These are phyloP conservation scores for Ceratobasidium sp. DNA, from an alignment of 1,284 basidiomycete genomes.

Conservation along the genomic window DNA sequence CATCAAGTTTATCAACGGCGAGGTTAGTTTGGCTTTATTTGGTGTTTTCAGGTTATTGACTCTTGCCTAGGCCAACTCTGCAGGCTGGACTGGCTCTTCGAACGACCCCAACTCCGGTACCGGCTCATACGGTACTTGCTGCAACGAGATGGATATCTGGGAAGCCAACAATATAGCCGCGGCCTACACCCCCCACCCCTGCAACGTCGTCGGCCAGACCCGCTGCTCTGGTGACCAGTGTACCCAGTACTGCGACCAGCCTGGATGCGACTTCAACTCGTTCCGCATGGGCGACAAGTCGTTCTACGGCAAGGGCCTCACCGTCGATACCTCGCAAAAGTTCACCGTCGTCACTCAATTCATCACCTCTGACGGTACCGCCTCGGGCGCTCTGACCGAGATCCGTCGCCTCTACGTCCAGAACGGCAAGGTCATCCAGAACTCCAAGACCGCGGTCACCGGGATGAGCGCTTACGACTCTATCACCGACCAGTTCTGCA, in stretches of 20 bases:
- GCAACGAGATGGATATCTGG: slow-evolving; percentile 49
- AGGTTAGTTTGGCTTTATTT: slow-evolving; percentile 30
- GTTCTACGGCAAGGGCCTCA: slow-evolving; percentile 62
- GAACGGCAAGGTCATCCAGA: no score
- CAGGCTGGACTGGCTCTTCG: slow-evolving; percentile 29
- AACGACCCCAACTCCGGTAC: slow-evolving; percentile 47
- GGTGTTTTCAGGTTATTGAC: slow-evolving; percentile 38
- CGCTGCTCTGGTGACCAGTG: slow-evolving; percentile 50
- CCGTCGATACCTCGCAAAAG: slow-evolving; percentile 61
- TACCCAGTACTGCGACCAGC: slow-evolving; percentile 55
- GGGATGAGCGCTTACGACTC: slow-evolving; percentile 52
- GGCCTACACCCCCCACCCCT: slow-evolving; percentile 59
- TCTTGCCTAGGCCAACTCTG: slow-evolving; percentile 45
- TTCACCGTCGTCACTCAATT: slow-evolving; percentile 69
- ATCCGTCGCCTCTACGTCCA: slow-evolving; percentile 67
- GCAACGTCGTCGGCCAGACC: slow-evolving; percentile 36
- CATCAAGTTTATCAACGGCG: slow-evolving; percentile 47
- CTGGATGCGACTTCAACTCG: slow-evolving; percentile 68
- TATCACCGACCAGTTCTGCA: slow-evolving; percentile 59
- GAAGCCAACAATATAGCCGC: slow-evolving; percentile 62
- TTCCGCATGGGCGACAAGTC: slow-evolving; percentile 61
- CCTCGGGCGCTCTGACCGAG: slow-evolving; percentile 60
- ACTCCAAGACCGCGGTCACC: slow-evolving; percentile 58
- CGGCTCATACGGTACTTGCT: slow-evolving; percentile 47
- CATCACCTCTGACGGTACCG: slow-evolving; percentile 61